A percentile compares a stretch with the other conserved stretches of the same genome.
phyloP scores from a whole-genome alignment of 306 rosid genomes.

The Quercus dentata region DNA sequence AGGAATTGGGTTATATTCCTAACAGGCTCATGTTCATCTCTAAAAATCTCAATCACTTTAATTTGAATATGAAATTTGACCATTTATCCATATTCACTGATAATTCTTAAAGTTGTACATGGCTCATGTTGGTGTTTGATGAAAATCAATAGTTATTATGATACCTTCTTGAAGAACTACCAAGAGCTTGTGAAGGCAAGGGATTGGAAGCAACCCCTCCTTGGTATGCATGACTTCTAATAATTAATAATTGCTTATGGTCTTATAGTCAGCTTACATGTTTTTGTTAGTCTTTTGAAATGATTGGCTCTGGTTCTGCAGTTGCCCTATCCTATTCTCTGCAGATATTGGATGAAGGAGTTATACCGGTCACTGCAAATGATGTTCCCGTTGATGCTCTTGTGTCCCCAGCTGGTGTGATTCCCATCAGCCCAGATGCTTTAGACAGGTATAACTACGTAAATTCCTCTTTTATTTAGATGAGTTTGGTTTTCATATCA shows the following conservation, averaged over 20 bases:
- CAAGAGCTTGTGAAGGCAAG: conserved; percentile 63
- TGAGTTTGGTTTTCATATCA: neutral
- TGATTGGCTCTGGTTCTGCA: conserved; percentile 37
- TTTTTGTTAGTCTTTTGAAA: neutral
- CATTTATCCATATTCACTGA: neutral
- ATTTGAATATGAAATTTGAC: neutral
- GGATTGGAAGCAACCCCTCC: conserved; percentile 85
- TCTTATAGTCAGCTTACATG: conserved; percentile 15
- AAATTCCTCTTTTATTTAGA: conserved; percentile 1
- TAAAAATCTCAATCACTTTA: neutral
- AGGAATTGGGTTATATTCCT: too few species aligned
- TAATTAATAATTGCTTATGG: neutral
- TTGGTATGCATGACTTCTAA: conserved; percentile 47
- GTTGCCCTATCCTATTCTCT: conserved; percentile 79
- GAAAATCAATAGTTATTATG: conserved; percentile 59
- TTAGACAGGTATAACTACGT: conserved; percentile 49
- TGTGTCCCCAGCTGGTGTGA: conserved; percentile 72
- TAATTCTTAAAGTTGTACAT: neutral
- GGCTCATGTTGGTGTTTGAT: neutral
- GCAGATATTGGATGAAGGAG: conserved; percentile 82
- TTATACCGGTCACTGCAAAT: conserved; percentile 58
- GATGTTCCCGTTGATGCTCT: conserved; percentile 79
- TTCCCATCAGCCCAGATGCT: conserved; percentile 71
- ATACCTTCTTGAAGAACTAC: conserved; percentile 76
- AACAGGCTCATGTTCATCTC: conserved; percentile 2